Evolutionary conservation across 2,329 filamentous ascomycete species (phyloP), one percentile per base, ranked within the genome.

Genomic region (Orbilia oligospora): DNA sequence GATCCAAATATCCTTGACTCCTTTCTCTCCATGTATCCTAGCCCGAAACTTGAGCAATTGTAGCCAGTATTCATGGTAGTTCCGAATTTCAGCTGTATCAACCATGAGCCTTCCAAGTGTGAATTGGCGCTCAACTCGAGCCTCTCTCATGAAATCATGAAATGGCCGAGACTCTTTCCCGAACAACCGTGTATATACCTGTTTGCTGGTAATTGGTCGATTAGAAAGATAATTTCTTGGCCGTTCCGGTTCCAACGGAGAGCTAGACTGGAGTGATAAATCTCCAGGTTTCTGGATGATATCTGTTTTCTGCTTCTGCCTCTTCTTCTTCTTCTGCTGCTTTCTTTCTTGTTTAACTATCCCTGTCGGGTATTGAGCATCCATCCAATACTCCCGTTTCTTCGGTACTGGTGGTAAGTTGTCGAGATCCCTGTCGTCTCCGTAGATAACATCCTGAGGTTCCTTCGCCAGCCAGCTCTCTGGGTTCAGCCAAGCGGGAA

Each of bases 1-100:
- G 1, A 71, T 69, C 80, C 80, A 82, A 44, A 82, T 61, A 30
- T 80, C 80, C 20, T 61, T 79, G 3, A 82, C 80, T 2, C 81
- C 81, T 12, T 65, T 66, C 30, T 81, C 72, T 6, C 72, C 76
- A 44, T 82, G 75, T 38, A 82, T 46, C 30, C 81, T 80, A 20
- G 79, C 73, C 18, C 80, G 75, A 24, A 82, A 81, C 9, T 46
- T 63, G 38, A 82, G 68, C 10, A 82, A 55, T 27, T 70, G 80
- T 22, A 80, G 63, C 81, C 81, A 82, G 14, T 82, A 65, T 24
- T 80, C 76, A 27, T 65, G 65, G 49, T 80, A 71, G 14, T 49
- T 14, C 49, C 33, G 30, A 14, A 81, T 58, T 10, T 63, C 55
- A 8, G 73, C 76, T 5, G 70, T 20, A 49, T 82, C 81, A 1